A percentile compares a stretch with the other conserved stretches of the same genome.
phyloP scores from a whole-genome alignment of 2,329 filamentous ascomycete genomes.

The Botrytis pseudocinerea region DNA sequence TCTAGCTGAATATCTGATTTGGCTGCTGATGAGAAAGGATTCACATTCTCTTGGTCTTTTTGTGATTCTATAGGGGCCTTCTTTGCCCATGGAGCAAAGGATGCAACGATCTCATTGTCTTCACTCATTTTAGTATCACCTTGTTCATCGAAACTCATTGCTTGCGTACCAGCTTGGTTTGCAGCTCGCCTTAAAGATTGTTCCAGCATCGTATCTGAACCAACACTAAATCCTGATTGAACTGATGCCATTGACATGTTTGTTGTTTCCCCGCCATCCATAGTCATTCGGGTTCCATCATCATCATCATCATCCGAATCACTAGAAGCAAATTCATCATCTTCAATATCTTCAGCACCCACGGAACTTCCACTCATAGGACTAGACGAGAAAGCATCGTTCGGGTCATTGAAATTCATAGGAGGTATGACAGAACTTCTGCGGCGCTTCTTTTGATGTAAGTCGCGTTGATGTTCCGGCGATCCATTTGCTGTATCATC shows the following conservation, averaged over 20 bases:
- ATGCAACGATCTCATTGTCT: constrained; percentile 71
- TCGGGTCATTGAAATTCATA: constrained; percentile 64
- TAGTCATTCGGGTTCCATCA: constrained; percentile 77
- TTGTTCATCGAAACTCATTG: constrained; percentile 58
- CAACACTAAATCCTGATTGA: constrained; percentile 58
- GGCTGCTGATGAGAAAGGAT: constrained; percentile 46
- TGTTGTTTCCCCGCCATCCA: constrained; percentile 69
- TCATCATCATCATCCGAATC: constrained; percentile 62
- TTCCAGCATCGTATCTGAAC: constrained; percentile 73
- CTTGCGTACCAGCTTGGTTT: constrained; percentile 71
- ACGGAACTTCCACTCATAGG: constrained; percentile 66
- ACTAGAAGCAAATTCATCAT: constrained; percentile 50
- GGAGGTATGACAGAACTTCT: constrained; percentile 67
- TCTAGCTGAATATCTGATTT: constrained; percentile 27
- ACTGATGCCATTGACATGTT: constrained; percentile 65
- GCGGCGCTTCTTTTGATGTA: constrained; percentile 61
- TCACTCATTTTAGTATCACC: constrained; percentile 52
- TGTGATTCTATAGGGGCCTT: constrained; percentile 46
- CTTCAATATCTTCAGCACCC: constrained; percentile 48
- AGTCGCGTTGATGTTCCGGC: constrained; percentile 64
- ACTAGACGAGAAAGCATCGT: constrained; percentile 72
- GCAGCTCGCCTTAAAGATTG: constrained; percentile 76
- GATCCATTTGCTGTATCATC: constrained; percentile 59
- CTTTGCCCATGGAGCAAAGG: constrained; percentile 71
- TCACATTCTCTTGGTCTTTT: constrained; percentile 51